phyloP scores from a whole-genome alignment of 1,284 basidiomycete genomes.

The Bjerkandera adusta region DNA sequence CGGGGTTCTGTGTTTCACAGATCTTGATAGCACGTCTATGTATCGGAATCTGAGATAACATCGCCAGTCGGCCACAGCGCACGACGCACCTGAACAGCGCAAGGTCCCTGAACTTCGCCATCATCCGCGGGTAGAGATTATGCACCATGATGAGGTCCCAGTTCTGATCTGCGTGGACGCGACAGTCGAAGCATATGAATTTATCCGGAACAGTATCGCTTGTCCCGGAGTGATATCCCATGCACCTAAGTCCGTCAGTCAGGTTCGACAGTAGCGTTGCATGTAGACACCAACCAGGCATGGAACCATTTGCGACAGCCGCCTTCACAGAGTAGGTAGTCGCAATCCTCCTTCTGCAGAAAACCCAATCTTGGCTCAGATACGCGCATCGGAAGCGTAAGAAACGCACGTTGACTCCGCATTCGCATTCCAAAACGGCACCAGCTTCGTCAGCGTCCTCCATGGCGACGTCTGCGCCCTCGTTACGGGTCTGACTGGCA shows the following conservation, averaged over 20 bases:
- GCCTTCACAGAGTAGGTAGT: slow-evolving; percentile 60
- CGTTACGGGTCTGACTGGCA: background rate
- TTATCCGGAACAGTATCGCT: slow-evolving; percentile 55
- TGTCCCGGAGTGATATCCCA: slow-evolving; percentile 65
- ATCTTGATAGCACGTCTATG: slow-evolving; percentile 76
- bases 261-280: background rate
- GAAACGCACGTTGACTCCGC: slow-evolving; percentile 51
- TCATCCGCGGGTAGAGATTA: slow-evolving; percentile 55
- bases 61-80: too few species aligned
- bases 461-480: slow-evolving; percentile 14
- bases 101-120: slow-evolving; percentile 61
- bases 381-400: slow-evolving; percentile 2
- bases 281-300: slow-evolving; percentile 50
- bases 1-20: slow-evolving; percentile 50
- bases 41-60: slow-evolving; percentile 5
- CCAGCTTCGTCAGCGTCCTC: slow-evolving; percentile 19
- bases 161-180: slow-evolving; percentile 56
- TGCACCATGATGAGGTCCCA: slow-evolving; percentile 64
- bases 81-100: slow-evolving; percentile 59
- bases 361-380: too few species aligned
- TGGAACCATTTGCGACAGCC: slow-evolving; percentile 72
- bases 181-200: slow-evolving; percentile 72
- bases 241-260: slow-evolving; percentile 53
- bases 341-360: slow-evolving; percentile 47
- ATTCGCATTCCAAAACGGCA: slow-evolving; percentile 52